phyloP scores from a whole-genome alignment of 73 alveolate genomes.

The Paramecium caudatum region DNA sequence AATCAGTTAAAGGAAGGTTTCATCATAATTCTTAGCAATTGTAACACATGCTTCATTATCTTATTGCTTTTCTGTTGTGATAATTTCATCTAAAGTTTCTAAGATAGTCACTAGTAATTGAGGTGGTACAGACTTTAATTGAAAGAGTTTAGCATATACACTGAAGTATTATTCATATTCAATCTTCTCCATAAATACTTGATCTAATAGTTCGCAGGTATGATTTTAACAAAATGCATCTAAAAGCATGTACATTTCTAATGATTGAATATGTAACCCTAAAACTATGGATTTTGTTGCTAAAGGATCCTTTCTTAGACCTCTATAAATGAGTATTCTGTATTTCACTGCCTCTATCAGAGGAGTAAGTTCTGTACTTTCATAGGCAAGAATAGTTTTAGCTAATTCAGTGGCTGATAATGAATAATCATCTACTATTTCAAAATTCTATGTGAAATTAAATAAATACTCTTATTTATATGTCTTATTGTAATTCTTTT shows the following conservation, averaged over 20 bases:
- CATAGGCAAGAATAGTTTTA: not conserved
- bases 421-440: not conserved
- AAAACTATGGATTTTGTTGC: not conserved
- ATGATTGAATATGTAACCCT: conserved; percentile 1
- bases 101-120: conserved; percentile 3
- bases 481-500: not conserved
- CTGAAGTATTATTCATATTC: conserved; percentile 38
- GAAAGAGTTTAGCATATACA: conserved; percentile 22
- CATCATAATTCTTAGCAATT: conserved; percentile 47
- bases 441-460: not conserved
- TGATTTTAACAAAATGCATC: conserved; percentile 44
- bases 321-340: conserved; percentile 19
- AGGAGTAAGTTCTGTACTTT: not conserved
- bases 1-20: conserved; percentile 27
- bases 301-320: not conserved
- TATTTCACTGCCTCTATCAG: conserved; percentile 18
- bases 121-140: conserved; percentile 23
- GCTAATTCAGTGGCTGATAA: conserved; percentile 1
- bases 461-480: conserved; percentile 2
- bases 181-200: conserved; percentile 45
- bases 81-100: conserved; percentile 30
- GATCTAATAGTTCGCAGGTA: conserved; percentile 5
- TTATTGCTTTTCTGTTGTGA: not conserved
- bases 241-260: conserved; percentile 20
- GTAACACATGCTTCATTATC: conserved; percentile 1